Percentiles rank a stretch among this genome's conserved stretches.
Evolutionary conservation across 345 rosid genomes (phyloP).

Genomic region (Aquilaria yunnanensis): DNA sequence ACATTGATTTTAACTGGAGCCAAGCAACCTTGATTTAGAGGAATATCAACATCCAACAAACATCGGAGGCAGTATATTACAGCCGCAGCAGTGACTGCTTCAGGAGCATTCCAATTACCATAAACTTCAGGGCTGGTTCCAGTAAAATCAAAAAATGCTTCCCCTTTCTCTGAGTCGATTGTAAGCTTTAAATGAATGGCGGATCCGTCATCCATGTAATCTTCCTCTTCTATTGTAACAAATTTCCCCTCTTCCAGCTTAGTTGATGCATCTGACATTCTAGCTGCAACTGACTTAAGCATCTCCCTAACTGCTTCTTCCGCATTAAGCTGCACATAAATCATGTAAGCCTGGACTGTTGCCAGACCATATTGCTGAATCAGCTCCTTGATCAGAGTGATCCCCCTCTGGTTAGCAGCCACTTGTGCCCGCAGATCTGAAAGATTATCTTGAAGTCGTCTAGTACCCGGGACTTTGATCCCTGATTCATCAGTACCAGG

Average conservation of each 20-base stretch:
- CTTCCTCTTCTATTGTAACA: constrained; percentile 72
- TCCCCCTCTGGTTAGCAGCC: constrained; percentile 97
- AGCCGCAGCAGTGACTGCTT: constrained; percentile 93
- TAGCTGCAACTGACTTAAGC: constrained; percentile 79
- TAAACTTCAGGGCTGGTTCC: constrained; percentile 93
- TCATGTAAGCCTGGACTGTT: constrained; percentile 95
- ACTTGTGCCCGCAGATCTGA: constrained; percentile 97
- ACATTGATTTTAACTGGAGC: constrained; percentile 77
- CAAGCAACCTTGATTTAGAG: constrained; percentile 93
- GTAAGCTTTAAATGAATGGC: constrained; percentile 66
- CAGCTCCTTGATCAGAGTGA: constrained; percentile 74
- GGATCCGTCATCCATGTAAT: constrained; percentile 95
- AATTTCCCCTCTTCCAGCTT: constrained; percentile 19
- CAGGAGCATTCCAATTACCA: constrained; percentile 98
- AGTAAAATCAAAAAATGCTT: constrained; percentile 77
- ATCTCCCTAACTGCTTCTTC: constrained; percentile 94
- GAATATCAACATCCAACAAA: constrained; percentile 82
- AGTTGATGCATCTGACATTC: constrained; percentile 36
- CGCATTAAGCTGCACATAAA: constrained; percentile 78
- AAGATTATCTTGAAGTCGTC: constrained; percentile 81
- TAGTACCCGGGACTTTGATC: constrained; percentile 68
- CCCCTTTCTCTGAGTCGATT: constrained; percentile 64
- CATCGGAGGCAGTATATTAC: constrained; percentile 95
- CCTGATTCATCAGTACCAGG: constrained; percentile 48
- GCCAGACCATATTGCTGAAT: constrained; percentile 79